Evolutionary conservation across 148 eudicot genomes (phyloP).

Genomic region (Camellia sinensis): DNA sequence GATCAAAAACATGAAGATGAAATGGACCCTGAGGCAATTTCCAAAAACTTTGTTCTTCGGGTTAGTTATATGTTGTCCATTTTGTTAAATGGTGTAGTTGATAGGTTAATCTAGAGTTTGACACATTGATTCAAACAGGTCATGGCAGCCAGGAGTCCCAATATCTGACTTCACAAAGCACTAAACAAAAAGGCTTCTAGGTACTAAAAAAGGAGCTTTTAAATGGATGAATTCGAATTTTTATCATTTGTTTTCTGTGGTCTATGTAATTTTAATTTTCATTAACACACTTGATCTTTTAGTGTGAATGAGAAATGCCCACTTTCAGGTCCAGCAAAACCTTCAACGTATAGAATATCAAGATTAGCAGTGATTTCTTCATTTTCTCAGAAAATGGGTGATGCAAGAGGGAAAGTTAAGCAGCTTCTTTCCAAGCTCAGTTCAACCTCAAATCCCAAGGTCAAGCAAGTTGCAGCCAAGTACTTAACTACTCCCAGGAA

Average conservation of each 20-base stretch:
- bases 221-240: not conserved
- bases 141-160: constrained; percentile 97
- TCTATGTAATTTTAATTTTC: not conserved
- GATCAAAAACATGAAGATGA: constrained; percentile 87
- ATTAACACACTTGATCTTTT: constrained; percentile 10
- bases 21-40: constrained; percentile 66
- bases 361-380: constrained; percentile 59
- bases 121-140: constrained; percentile 41
- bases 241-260: not conserved
- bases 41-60: constrained; percentile 81
- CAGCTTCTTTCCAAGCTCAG: constrained; percentile 29
- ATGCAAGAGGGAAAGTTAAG: constrained; percentile 23
- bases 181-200: constrained; percentile 49
- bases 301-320: constrained; percentile 65
- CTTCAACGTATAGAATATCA: constrained; percentile 62
- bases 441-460: constrained; percentile 55
- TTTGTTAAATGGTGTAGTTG: not conserved
- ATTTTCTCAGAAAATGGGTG: constrained; percentile 47
- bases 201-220: not conserved
- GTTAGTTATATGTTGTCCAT: constrained; percentile 26
- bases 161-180: constrained; percentile 54
- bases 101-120: not conserved
- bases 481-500: constrained; percentile 84
- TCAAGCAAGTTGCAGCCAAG: constrained; percentile 84
- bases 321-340: constrained; percentile 75